Evolutionary conservation across 192 early-diverging fungal species (phyloP).

Genomic region (Mortierella alpina): DNA sequence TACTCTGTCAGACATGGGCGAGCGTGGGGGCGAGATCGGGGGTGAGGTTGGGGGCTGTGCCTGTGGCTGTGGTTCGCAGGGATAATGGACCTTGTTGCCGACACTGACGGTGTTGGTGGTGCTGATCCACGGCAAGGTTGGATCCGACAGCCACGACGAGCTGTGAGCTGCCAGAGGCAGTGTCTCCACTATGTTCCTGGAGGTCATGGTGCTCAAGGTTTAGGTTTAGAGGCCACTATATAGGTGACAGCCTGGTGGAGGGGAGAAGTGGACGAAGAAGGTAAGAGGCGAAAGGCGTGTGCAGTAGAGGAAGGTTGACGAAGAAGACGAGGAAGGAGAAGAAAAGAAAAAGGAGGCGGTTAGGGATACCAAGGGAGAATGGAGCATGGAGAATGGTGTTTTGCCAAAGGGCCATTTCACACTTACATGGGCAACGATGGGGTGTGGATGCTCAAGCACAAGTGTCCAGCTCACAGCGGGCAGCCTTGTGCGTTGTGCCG

Average conservation of each 20-base stretch:
- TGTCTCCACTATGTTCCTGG: background rate
- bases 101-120: background rate
- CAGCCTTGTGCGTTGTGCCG: too few relatives aligned
- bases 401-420: too few relatives aligned
- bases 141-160: constrained; percentile 9
- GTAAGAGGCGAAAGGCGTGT: too few relatives aligned
- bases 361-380: background rate
- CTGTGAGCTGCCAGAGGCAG: background rate
- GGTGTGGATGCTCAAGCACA: too few relatives aligned
- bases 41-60: background rate
- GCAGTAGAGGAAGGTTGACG: too few relatives aligned
- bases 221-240: too few relatives aligned
- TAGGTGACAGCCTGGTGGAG: too few relatives aligned
- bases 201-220: background rate
- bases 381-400: background rate
- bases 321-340: background rate
- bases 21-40: background rate
- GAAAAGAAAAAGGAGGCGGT: background rate
- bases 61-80: background rate
- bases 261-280: too few relatives aligned
- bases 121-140: constrained; percentile 4
- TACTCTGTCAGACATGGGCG: background rate
- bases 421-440: too few relatives aligned
- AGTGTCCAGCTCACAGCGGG: too few relatives aligned
- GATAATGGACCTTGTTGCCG: background rate